Evolutionary conservation across 1,139 yeast species (phyloP), one percentile per base, ranked within the genome.

Genomic region (Diutina scorzettiae): DNA sequence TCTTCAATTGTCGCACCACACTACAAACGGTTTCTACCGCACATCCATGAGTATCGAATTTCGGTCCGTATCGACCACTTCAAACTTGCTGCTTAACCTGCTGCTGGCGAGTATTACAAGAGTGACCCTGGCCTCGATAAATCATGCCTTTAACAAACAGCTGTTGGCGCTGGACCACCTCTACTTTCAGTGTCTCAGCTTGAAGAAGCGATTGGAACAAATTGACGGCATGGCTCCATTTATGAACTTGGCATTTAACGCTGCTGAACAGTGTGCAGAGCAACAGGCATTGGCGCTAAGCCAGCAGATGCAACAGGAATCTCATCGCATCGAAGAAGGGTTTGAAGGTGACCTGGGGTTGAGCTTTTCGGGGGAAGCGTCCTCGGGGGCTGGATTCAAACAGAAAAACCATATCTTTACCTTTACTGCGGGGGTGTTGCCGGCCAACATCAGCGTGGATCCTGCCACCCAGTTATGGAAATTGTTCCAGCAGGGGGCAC

Each of bases 381-480:
- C 50, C 20, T 31, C 43, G 34, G 42, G 46, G 28, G 48, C 45
- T 25, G 45, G 46, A 31, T 43, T 49, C 42, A 48, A 53, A 48
- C 41, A 49, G 47, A 48, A 51, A 32, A 57, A 57, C 46, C 61
- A 67, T 46, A 58, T 72, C 43, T 69, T 66, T 49, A 81, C 91
- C 0, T 81, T 78, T 58, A 73, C 84, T 27, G 81, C 85, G 37
- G 93, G 93, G 23, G 79, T 80, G 17, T 62, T 81, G 41, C 93
- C 93, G 2, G 81, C 85, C 3, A 77, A 73, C 44, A 69, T 76
- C 45, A 73, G 75, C 44, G 81, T 84, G 52, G 99, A 91, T 56
- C 96, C 98, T 2, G 96, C 85, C 2, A 86, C 96, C 1, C 89
- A 86, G 49, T 60, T 91, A 42, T 85, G 96, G 78, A 81, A 85